Evolutionary conservation across 2,329 filamentous ascomycete genomes (phyloP), one percentile per base, ranked within the genome.

Genomic region (Akanthomyces uredinophilus): DNA sequence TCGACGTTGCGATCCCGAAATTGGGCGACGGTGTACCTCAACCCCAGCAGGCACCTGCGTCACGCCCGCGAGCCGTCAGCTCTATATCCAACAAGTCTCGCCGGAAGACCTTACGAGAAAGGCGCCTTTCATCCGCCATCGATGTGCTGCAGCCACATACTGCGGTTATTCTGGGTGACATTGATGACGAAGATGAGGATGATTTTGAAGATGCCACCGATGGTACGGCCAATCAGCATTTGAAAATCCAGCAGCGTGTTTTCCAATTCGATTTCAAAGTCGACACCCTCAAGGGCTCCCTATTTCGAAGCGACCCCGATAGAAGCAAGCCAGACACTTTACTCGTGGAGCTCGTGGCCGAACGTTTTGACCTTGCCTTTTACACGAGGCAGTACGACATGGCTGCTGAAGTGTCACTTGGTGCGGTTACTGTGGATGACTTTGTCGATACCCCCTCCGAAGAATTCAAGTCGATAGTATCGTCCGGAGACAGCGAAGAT

Each of bases 241-340:
- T 90, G 29, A 91, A 90, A 69, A 79, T 95, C 52, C 91, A 96
- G 69, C 93, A 97, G 69, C 89, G 91, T 50, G 94, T 89, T 66
- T 98, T 99, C 68, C 92, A 99, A 72, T 91, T 99, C 78, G 96
- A 93, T 67, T 99, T 99, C 74, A 92, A 91, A 10, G 95, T 99
- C 41, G 95, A 96, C 70, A 92, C 90, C 64, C 83, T 99, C 51
- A 93, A 96, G 74, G 95, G 95, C 2, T 98, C 95, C 1, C 80
- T 99, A 1, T 99, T 91, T 74, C 87, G 88, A 65, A 92, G 93
- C 61, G 92, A 97, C 68, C 86, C 90, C 0, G 88, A 94, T 67
- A 87, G 87, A 52, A 83, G 83, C 64, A 87, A 87, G 65, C 83
- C 87, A 0, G 96, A 99, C 69, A 81, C 90, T 60, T 79, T 99